A percentile compares a stretch with the other conserved stretches of the same genome.
phyloP scores from a whole-genome alignment of 768 basidiomycete genomes.

The Pleurotus giganteus region DNA sequence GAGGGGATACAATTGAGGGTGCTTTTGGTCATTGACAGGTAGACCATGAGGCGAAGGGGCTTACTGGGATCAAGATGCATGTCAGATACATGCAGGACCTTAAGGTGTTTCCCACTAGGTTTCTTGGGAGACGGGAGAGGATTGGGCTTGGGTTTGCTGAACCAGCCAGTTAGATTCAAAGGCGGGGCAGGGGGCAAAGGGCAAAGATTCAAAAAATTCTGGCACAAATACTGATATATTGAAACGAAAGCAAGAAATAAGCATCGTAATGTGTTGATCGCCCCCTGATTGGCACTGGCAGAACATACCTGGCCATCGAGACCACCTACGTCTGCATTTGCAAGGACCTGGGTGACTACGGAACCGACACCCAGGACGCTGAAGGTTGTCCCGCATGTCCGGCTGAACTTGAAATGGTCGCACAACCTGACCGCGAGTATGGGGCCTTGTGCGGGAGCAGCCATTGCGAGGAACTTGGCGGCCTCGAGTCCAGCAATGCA shows the following conservation, averaged over 20 bases:
- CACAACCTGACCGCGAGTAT: slow-evolving; percentile 58
- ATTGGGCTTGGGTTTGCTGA: slow-evolving; percentile 73
- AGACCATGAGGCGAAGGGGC: slow-evolving; percentile 14
- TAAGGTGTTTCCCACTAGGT: slow-evolving; percentile 63
- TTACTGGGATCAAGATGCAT: slow-evolving; percentile 73
- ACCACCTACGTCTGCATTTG: slow-evolving; percentile 69
- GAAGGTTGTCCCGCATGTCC: slow-evolving; percentile 47
- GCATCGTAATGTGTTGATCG: background rate
- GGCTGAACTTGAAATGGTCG: slow-evolving; percentile 52
- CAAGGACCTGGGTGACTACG: slow-evolving; percentile 67
- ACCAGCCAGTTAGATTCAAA: slow-evolving; percentile 67
- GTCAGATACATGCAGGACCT: slow-evolving; percentile 77
- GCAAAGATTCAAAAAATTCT: slow-evolving; percentile 57
- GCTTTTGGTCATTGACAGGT: background rate
- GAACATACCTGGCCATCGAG: slow-evolving; percentile 65
- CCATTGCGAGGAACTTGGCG: slow-evolving; percentile 64
- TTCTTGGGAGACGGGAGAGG: slow-evolving; percentile 57
- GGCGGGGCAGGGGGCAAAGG: slow-evolving; percentile 55
- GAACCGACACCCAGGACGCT: slow-evolving; percentile 50
- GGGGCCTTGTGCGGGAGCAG: slow-evolving; percentile 60
- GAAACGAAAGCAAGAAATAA: background rate
- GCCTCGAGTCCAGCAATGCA: slow-evolving; percentile 63
- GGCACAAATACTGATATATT: slow-evolving; percentile 47
- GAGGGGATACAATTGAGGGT: background rate
- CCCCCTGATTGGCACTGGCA: background rate